phyloP scores from a whole-genome alignment of 208 protist species.

The Leishmania tarentolae region DNA sequence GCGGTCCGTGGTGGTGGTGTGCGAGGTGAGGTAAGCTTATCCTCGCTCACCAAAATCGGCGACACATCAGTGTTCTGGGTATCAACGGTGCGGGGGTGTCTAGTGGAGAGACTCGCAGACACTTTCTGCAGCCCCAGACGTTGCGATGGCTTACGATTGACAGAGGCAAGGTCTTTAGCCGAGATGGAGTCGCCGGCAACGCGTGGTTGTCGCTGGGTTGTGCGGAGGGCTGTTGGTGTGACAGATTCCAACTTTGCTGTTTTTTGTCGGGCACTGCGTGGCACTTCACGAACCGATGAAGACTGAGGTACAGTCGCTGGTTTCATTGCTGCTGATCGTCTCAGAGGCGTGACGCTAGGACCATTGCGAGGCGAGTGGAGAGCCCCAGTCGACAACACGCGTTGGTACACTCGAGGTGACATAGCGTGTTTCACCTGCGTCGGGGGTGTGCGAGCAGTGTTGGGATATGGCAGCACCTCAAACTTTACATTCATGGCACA shows the following conservation, averaged over 20 bases:
- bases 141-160: neutral
- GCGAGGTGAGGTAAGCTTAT: neutral
- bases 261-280: neutral
- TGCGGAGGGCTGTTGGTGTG: neutral
- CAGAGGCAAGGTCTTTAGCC: neutral
- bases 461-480: neutral
- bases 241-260: neutral
- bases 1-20: neutral
- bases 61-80: neutral
- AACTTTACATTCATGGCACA: neutral
- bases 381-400: slow-evolving; percentile 2
- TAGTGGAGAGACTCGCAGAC: neutral
- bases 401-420: neutral
- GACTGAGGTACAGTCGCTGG: neutral
- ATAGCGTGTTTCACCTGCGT: neutral
- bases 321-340: neutral
- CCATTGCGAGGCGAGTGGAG: neutral
- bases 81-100: too few relatives aligned
- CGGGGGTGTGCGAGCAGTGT: neutral
- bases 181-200: too few relatives aligned
- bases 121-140: neutral
- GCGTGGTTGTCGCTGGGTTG: neutral
- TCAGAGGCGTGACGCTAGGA: neutral
- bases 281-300: neutral
- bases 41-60: neutral